These are phyloP conservation scores for Cyberlindnera galapagoensis DNA, from an alignment of 805 yeast genomes.

Conservation along the genomic window DNA sequence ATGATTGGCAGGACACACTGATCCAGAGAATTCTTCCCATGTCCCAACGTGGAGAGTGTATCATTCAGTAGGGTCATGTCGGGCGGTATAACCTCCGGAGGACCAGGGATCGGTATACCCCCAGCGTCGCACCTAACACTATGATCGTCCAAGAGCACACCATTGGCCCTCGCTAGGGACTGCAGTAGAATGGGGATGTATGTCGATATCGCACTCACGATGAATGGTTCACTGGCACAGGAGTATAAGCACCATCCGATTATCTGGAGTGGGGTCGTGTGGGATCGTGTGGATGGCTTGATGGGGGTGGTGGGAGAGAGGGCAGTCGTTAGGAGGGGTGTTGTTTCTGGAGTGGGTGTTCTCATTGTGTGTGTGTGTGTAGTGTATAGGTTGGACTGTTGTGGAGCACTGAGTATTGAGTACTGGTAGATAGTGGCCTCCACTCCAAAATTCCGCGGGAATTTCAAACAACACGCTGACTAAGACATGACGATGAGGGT, in stretches of 20 bases:
- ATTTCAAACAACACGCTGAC: no score
- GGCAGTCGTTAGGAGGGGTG: no score
- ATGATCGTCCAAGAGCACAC: slow-evolving; percentile 56
- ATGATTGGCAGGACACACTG: slow-evolving; percentile 43
- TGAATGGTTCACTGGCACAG: slow-evolving; percentile 77
- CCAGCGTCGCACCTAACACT: slow-evolving; percentile 37
- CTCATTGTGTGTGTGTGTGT: no score
- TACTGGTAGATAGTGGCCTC: no score
- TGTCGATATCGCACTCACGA: slow-evolving; percentile 73
- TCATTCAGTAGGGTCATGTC: no score
- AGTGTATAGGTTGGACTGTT: background rate
- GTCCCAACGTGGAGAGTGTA: no score
- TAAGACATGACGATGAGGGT: no score
- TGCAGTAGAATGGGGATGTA: slow-evolving; percentile 69
- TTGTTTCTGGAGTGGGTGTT: background rate
- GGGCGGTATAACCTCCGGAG: slow-evolving; percentile 23
- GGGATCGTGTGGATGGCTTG: slow-evolving; percentile 16
- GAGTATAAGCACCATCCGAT: slow-evolving; percentile 65
- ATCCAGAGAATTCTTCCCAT: slow-evolving; percentile 10
- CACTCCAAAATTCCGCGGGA: no score
- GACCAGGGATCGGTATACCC: slow-evolving; percentile 26
- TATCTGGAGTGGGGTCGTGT: slow-evolving; percentile 37
- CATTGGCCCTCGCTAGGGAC: slow-evolving; percentile 66
- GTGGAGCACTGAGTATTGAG: no score
- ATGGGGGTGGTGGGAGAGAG: no score